Base-by-base conservation (phyloP, 2,329 filamentous ascomycete genomes). In the Aspergillus melleus region DNA sequence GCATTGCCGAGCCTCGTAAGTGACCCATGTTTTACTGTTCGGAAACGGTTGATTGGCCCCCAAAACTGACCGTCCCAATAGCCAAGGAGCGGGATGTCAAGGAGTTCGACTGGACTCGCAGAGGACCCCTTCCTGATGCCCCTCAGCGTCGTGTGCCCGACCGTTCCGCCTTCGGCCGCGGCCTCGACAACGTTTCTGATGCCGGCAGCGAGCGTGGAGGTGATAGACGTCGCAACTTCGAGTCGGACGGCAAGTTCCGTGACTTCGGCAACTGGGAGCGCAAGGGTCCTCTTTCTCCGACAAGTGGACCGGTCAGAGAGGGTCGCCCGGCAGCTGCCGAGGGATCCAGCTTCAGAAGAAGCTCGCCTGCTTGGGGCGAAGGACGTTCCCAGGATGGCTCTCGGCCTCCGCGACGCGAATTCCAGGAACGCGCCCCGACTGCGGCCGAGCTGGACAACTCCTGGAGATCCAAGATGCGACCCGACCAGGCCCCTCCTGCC, bases 1-100 rank as follows among this genome's bases (percentile, higher is more conserved):
- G 93, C 82, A 89, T 99, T 74, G 96, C 95, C 54, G 96, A 99
- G 81, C 95, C 95, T 77, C 94, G 95, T 99, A 89, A 66, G 71
- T 73, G 36, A 4, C 46, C n/a, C 20, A 6, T 32, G 4, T 24
- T 16, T 20, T 26, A 8, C 11, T 12, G 5, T 60, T 36, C 44
- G 30, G 10, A 53, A 19, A 49, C 16, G 36, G 24, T 32, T 32
- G 14, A 49, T 47, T 22, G 22, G 32, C 8, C 49, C 42, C 22
- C 22, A 3, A 22, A 49, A 26, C 54, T 84, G 66, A 86, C 74
- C 61, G 29, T 49, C 12, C 10, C 16, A 67, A 55, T 70, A 97
- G 93, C 93, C 75, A 96, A 96, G 82, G 92, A 95, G 52, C 86
- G 85, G 63, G 92, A 96, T 62, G 84, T 84, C 63, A 90, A 93